phyloP scores from a whole-genome alignment of 331 rosid genomes.

The Erythrophleum ivorense region DNA sequence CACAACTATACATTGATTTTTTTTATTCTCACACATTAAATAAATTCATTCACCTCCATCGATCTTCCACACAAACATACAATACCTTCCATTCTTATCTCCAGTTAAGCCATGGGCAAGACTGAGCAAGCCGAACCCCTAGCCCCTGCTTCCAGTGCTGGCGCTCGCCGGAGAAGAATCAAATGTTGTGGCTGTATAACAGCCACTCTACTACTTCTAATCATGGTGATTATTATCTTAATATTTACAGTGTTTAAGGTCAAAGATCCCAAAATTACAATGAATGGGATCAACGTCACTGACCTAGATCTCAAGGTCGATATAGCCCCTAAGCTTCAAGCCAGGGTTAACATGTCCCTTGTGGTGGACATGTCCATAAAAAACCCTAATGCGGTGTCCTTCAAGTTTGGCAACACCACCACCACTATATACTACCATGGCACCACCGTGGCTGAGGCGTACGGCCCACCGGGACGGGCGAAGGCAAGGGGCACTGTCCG shows the following conservation, averaged over 20 bases:
- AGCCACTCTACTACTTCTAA: constrained; percentile 19
- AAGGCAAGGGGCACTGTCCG: constrained; percentile 49
- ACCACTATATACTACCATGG: constrained; percentile 53
- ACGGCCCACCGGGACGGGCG: constrained; percentile 46
- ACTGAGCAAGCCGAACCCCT: constrained; percentile 59
- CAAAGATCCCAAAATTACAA: constrained; percentile 55
- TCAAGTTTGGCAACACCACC: constrained; percentile 55
- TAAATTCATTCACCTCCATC: background rate
- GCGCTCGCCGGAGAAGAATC: constrained; percentile 38
- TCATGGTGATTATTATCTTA: constrained; percentile 49
- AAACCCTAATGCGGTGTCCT: constrained; percentile 60
- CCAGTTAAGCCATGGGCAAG: constrained; percentile 50
- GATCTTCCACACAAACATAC: background rate
- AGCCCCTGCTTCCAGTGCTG: constrained; percentile 41
- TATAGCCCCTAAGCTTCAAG: constrained; percentile 28
- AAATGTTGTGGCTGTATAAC: constrained; percentile 49
- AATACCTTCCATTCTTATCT: background rate
- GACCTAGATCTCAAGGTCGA: constrained; percentile 43
- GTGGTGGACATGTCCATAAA: constrained; percentile 54
- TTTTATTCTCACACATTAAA: background rate
- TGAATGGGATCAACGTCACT: constrained; percentile 51
- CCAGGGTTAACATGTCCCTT: constrained; percentile 56
- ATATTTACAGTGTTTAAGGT: constrained; percentile 62
- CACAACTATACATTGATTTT: background rate
- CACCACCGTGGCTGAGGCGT: constrained; percentile 50